Conservation (phyloP, 2,329 filamentous ascomycete species). For the Tricladium varicosporioides region DNA sequence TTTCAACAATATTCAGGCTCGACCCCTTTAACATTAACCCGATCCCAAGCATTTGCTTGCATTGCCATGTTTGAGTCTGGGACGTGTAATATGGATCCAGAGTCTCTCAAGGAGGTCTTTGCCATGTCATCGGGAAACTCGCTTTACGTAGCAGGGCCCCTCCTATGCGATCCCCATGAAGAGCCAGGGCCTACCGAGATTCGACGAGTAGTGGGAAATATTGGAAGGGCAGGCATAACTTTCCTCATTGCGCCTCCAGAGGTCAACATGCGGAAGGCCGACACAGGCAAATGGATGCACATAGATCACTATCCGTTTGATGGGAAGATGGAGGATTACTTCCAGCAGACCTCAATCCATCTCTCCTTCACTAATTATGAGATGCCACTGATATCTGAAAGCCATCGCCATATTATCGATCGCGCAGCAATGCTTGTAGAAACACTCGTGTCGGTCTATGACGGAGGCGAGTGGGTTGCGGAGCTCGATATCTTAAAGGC, state of each 20-base stretch:
- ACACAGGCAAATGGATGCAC: slow-evolving; percentile 11
- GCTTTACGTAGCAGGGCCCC: slow-evolving; percentile 21
- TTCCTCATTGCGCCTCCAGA: slow-evolving; percentile 14
- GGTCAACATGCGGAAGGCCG: slow-evolving; percentile 3
- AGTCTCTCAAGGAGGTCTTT: slow-evolving; percentile 9
- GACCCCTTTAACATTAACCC: neutral
- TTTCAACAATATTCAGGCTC: neutral
- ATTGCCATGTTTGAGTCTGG: slow-evolving; percentile 13
- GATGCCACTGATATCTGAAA: slow-evolving; percentile 10
- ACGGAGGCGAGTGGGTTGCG: slow-evolving; percentile 25
- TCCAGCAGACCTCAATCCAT: neutral
- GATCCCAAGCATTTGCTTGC: slow-evolving; percentile 1
- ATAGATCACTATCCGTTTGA: slow-evolving; percentile 3
- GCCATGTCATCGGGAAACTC: slow-evolving; percentile 30
- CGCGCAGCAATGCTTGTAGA: slow-evolving; percentile 19
- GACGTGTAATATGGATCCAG: slow-evolving; percentile 1
- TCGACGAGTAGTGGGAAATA: slow-evolving; percentile 25
- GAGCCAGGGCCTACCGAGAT: slow-evolving; percentile 6
- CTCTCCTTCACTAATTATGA: slow-evolving; percentile 7
- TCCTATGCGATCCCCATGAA: slow-evolving; percentile 26
- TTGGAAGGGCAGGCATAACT: slow-evolving; percentile 14
- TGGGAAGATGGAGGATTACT: neutral
- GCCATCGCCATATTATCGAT: slow-evolving; percentile 14
- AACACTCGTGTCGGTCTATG: slow-evolving; percentile 23
- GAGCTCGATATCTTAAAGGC: slow-evolving; percentile 23